Evolutionary conservation across 768 basidiomycete species (phyloP).

Genomic region (Terana coerulea): DNA sequence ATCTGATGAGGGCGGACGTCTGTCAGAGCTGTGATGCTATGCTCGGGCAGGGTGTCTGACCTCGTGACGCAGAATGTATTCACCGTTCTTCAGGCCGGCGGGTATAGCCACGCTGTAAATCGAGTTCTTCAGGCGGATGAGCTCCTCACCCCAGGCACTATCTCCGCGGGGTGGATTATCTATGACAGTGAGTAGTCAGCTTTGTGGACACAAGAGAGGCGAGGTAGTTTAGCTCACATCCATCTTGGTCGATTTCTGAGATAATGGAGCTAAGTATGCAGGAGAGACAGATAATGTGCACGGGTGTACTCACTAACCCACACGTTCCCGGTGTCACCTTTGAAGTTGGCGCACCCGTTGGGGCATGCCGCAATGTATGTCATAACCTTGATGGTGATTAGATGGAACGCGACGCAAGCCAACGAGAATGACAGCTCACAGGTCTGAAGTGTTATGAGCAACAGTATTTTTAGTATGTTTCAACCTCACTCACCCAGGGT

Average conservation of each 20-base stretch:
- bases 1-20: conserved; percentile 6
- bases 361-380: conserved; percentile 17
- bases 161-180: conserved; percentile 14
- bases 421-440: not conserved
- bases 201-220: not conserved
- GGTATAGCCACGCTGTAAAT: conserved; percentile 21
- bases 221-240: conserved; percentile 6
- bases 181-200: not conserved
- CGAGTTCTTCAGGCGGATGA: conserved; percentile 9
- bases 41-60: conserved; percentile 1
- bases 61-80: conserved; percentile 26
- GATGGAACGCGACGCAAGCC: not conserved
- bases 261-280: not conserved
- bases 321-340: conserved; percentile 16
- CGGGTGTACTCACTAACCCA: conserved; percentile 20
- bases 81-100: conserved; percentile 18
- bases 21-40: too few relatives aligned
- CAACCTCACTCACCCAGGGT: conserved; percentile 14
- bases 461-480: too few relatives aligned
- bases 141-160: conserved; percentile 12
- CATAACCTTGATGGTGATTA: conserved; percentile 7
- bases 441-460: conserved; percentile 1
- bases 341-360: conserved; percentile 16
- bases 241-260: conserved; percentile 17
- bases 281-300: not conserved